A percentile compares a stretch with the other conserved stretches of the same genome.
Conservation (phyloP, 805 yeast species). For the Candida anglica region DNA sequence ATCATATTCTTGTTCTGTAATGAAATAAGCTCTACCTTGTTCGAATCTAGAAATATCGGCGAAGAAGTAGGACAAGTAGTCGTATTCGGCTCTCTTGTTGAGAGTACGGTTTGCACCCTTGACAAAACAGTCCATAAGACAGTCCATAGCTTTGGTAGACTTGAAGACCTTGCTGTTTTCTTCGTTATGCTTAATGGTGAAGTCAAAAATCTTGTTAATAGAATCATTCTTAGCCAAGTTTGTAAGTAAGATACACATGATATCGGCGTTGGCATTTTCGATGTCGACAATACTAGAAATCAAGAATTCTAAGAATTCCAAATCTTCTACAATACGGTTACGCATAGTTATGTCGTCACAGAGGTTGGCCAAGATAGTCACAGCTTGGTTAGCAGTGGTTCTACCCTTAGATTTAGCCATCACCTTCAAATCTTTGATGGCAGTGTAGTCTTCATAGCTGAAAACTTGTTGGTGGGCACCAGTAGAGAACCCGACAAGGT, state of each 20-base stretch:
- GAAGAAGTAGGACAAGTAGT: slow-evolving; percentile 82
- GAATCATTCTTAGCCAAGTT: slow-evolving; percentile 78
- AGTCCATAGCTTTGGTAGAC: slow-evolving; percentile 61
- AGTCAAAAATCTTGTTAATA: slow-evolving; percentile 49
- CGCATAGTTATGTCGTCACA: slow-evolving; percentile 70
- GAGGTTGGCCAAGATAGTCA: slow-evolving; percentile 78
- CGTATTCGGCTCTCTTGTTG: slow-evolving; percentile 71
- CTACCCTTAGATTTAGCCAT: slow-evolving; percentile 52
- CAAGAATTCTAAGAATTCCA: slow-evolving; percentile 47
- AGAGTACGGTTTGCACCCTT: slow-evolving; percentile 72
- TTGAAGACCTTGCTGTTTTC: slow-evolving; percentile 48
- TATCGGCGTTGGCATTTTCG: slow-evolving; percentile 67
- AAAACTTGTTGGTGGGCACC: slow-evolving; percentile 67
- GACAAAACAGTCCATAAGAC: slow-evolving; percentile 85
- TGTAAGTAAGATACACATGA: slow-evolving; percentile 78
- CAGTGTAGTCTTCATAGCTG: slow-evolving; percentile 62
- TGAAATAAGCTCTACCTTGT: slow-evolving; percentile 73
- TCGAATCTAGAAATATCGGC: slow-evolving; percentile 82
- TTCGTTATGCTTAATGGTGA: slow-evolving; percentile 24
- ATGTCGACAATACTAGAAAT: slow-evolving; percentile 48
- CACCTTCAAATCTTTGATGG: slow-evolving; percentile 67
- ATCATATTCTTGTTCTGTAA: slow-evolving; percentile 69
- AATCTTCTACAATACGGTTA: slow-evolving; percentile 61
- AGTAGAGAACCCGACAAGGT: slow-evolving; percentile 75
- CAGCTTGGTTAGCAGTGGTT: slow-evolving; percentile 58